These are phyloP conservation scores for Camptophora hylomeconis DNA, from an alignment of 2,329 filamentous ascomycete genomes.

Conservation along the genomic window DNA sequence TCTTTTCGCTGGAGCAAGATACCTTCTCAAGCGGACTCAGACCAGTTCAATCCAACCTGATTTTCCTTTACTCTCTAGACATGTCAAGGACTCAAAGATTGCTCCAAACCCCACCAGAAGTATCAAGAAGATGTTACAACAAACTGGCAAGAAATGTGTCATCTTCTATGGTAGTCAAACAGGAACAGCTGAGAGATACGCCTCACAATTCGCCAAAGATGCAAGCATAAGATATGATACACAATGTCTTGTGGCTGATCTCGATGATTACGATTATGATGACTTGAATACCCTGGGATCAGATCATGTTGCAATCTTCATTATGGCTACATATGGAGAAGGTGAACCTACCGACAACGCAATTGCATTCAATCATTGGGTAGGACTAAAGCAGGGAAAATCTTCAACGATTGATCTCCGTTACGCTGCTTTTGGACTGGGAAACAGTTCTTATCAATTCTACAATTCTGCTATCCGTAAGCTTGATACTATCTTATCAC, in stretches of 20 bases:
- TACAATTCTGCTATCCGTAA: slow-evolving; percentile 29
- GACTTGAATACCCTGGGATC: slow-evolving; percentile 11
- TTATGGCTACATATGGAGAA: slow-evolving; percentile 26
- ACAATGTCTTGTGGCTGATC: slow-evolving; percentile 32
- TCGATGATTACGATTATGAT: slow-evolving; percentile 12
- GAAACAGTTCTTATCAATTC: slow-evolving; percentile 35
- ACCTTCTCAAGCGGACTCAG: too few species aligned
- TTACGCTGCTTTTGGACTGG: slow-evolving; percentile 32
- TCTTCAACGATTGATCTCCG: slow-evolving; percentile 20
- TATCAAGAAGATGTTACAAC: too few species aligned
- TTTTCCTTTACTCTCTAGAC: too few species aligned
- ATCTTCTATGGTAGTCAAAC: slow-evolving; percentile 95
- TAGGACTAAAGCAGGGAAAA: too few species aligned
- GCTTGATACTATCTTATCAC: too few species aligned
- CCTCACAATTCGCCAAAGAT: slow-evolving; percentile 82
- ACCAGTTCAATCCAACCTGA: too few species aligned
- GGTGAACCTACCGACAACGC: slow-evolving; percentile 28
- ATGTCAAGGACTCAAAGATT: too few species aligned
- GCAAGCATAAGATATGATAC: slow-evolving; percentile 78
- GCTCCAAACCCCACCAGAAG: too few species aligned
- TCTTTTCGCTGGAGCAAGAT: too few species aligned
- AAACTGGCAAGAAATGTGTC: too few species aligned
- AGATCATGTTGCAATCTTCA: slow-evolving; percentile 22
- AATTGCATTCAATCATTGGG: slow-evolving; percentile 22
- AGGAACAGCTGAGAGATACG: slow-evolving; percentile 87